A percentile compares a stretch with the other conserved stretches of the same genome.
phyloP scores from a whole-genome alignment of 176 grass and related monocot genomes.

The Eragrostis nindensis region DNA sequence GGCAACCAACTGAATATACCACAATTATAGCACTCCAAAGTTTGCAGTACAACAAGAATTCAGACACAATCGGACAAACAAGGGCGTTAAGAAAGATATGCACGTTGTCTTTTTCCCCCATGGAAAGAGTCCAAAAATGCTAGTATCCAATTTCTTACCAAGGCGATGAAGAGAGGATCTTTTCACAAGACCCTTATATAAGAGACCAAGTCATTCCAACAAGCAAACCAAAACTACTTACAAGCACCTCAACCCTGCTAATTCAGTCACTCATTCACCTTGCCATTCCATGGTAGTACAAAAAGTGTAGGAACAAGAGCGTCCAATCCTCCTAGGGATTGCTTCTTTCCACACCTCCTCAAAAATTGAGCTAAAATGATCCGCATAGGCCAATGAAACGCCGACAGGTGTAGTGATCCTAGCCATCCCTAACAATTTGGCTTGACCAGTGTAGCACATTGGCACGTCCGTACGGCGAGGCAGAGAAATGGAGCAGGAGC shows the following conservation, averaged over 20 bases:
- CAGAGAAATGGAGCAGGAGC: constrained; percentile 34
- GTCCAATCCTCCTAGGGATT: constrained; percentile 7
- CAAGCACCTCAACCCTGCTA: constrained; percentile 7
- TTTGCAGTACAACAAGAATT: not conserved
- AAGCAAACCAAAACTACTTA: constrained; percentile 51
- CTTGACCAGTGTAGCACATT: not conserved
- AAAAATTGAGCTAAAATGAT: not conserved
- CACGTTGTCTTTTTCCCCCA: constrained; percentile 30
- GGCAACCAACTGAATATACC: not conserved
- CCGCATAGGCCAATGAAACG: not conserved
- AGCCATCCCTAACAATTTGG: not conserved
- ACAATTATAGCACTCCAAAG: not conserved
- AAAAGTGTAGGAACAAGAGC: not conserved
- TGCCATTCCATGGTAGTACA: not conserved
- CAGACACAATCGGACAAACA: constrained; percentile 41
- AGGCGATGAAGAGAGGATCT: constrained; percentile 36
- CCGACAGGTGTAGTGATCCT: constrained; percentile 29
- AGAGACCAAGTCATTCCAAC: constrained; percentile 39
- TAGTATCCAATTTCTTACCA: constrained; percentile 22
- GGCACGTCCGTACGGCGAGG: not conserved
- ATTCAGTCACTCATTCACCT: not conserved
- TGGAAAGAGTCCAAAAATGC: constrained; percentile 45
- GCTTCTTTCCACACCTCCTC: not conserved
- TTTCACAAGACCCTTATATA: constrained; percentile 35
- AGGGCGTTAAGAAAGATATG: constrained; percentile 23